Percentiles rank a stretch among this genome's conserved stretches.
Conservation (phyloP, 2,329 filamentous ascomycete genomes). For the Incumbomyces delicatus region DNA sequence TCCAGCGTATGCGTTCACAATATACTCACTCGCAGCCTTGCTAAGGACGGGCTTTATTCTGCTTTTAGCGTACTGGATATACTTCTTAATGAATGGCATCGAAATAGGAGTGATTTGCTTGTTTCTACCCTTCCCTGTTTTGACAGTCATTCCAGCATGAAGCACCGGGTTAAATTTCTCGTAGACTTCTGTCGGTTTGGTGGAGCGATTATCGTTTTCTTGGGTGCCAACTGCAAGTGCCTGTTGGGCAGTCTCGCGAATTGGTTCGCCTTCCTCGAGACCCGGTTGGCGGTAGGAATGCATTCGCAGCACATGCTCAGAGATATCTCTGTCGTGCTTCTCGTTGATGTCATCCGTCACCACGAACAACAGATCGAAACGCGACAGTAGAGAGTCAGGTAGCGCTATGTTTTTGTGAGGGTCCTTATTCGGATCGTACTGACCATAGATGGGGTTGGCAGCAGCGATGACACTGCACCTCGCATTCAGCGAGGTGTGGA, state of each 20-base stretch:
- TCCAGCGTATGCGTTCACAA: conserved; percentile 81
- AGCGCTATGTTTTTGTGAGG: conserved; percentile 97
- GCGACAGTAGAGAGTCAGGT: conserved; percentile 88
- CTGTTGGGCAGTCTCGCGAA: conserved; percentile 78
- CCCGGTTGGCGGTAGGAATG: conserved; percentile 88
- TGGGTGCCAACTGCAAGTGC: conserved; percentile 80
- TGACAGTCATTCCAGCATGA: conserved; percentile 77
- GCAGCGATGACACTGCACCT: conserved; percentile 94
- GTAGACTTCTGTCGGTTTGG: conserved; percentile 78
- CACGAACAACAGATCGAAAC: conserved; percentile 96
- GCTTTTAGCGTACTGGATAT: conserved; percentile 94
- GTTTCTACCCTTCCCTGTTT: conserved; percentile 60
- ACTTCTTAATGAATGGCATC: conserved; percentile 98
- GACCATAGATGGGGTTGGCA: conserved; percentile 94
- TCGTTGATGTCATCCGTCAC: conserved; percentile 98
- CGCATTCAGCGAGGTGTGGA: conserved; percentile 93
- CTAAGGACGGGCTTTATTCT: conserved; percentile 83
- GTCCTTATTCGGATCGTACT: conserved; percentile 97
- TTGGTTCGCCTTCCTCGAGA: conserved; percentile 85
- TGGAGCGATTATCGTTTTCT: conserved; percentile 54
- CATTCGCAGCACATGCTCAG: conserved; percentile 95
- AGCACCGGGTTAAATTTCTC: conserved; percentile 97
- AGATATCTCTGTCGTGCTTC: conserved; percentile 77
- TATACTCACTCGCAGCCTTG: conserved; percentile 82
- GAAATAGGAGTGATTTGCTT: conserved; percentile 64